Base-by-base conservation (phyloP, 352 stramenopile species). In the Globisporangium solare region DNA sequence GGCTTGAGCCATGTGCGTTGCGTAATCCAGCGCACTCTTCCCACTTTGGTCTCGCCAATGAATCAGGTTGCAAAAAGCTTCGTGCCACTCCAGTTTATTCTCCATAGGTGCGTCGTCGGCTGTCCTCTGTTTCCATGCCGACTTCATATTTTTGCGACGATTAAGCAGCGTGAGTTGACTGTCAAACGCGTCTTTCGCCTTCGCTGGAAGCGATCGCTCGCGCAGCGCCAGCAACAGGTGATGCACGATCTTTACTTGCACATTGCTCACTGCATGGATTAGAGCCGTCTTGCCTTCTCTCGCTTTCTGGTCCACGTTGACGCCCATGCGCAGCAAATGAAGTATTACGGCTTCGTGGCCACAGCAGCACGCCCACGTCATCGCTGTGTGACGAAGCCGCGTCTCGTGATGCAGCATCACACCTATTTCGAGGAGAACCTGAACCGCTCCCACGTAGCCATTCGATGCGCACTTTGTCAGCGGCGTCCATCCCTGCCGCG, bases 351-450 rank as follows among this genome's bases (percentile, higher is more conserved):
- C 58, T 47, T 91, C 82, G 47, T 93, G 80, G 3, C 83, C 83
- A 46, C 79, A 90, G 55, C 82, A 89, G 17, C 71, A 76, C 17
- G 83, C 83, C 83, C 83, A 91, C 8, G 80, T 91, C 63, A 91
- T 70, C 6, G 83, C 68, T 20, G 80, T 89, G 51, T 93, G 83
- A 17, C 70, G 61, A 18, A 89, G 70, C 6, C 73, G 68, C 1
- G 70, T 78, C 60, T 93, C 80, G 18, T 82, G 58, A 6, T 78
- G 56, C 35, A 83, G 37, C 15, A 74, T 52, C 0, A 70, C 76
- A 7, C 76, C 80, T 22, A 86, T 49, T 2, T 61, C 47, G 1
- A 91, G 21, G n/a, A 91, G 61, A 51, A 74, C 45, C 39, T 79
- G 60, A 0, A 82, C 48, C 0, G 52, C 73, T 1, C 54, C 46